A percentile compares a stretch with the other conserved stretches of the same genome.
Conservation (phyloP, 768 basidiomycete species). For the Suillus americanus region DNA sequence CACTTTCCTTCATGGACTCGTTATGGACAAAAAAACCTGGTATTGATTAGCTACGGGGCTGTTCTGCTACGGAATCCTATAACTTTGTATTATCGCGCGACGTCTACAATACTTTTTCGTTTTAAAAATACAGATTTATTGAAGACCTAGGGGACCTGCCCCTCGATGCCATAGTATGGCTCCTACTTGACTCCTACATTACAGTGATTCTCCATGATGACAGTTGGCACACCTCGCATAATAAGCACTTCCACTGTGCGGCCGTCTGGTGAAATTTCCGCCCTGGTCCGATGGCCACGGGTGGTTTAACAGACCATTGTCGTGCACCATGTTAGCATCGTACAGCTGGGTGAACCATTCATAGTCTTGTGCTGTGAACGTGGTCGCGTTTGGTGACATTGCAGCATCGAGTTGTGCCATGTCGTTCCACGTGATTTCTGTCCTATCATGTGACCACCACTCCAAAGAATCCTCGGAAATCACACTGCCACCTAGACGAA, state of each 20-base stretch:
- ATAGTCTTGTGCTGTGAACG: not conserved
- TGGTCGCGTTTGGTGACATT: not conserved
- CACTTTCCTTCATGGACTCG: not conserved
- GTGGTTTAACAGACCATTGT: not conserved
- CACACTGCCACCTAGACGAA: not conserved
- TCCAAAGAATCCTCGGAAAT: not conserved
- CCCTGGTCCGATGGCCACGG: not conserved
- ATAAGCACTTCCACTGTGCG: not conserved
- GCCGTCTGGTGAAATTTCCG: not conserved
- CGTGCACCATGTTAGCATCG: not conserved
- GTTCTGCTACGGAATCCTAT: not conserved
- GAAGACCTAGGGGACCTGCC: not conserved
- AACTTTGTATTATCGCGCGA: not conserved
- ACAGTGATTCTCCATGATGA: not conserved
- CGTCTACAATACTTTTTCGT: not conserved
- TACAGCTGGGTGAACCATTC: not conserved
- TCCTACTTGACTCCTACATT: not conserved
- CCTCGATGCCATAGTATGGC: not conserved
- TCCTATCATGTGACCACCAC: not conserved
- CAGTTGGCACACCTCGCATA: not conserved
- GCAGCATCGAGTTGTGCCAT: not conserved
- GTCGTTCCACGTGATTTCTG: not conserved
- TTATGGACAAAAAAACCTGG: not conserved
- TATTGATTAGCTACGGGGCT: not conserved
- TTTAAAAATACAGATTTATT: not conserved